Conservation (phyloP, 768 basidiomycete genomes). For the Hygrophorus russula region DNA sequence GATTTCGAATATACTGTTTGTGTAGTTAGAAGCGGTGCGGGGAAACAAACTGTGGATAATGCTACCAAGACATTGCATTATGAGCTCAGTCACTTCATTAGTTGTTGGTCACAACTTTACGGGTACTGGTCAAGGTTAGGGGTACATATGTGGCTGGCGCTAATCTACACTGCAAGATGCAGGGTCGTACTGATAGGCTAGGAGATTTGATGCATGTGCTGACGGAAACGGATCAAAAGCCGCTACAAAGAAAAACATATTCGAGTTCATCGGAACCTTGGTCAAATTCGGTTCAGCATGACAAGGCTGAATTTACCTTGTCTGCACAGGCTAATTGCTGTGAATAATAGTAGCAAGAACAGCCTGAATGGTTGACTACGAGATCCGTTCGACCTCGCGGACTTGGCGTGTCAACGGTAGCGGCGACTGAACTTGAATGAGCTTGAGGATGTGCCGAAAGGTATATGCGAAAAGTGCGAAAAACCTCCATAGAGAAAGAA, state of each 20-base stretch:
- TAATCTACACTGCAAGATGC: conserved; percentile 7
- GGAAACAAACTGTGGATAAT: background rate
- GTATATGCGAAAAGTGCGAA: background rate
- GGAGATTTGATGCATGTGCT: conserved; percentile 4
- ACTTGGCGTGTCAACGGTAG: conserved; percentile 7
- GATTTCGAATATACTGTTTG: background rate
- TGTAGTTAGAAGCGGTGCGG: background rate
- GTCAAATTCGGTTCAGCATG: no score
- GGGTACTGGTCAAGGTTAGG: no score
- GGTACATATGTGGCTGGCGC: conserved; percentile 2
- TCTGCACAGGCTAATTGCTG: no score
- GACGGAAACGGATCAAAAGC: background rate
- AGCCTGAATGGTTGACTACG: background rate
- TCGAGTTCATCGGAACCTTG: no score
- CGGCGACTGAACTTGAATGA: conserved; percentile 1
- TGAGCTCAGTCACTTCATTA: background rate
- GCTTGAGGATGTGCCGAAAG: background rate
- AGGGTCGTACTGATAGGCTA: conserved; percentile 27
- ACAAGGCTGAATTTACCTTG: no score
- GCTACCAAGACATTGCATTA: background rate
- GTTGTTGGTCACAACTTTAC: no score
- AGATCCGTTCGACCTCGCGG: background rate
- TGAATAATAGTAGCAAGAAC: background rate
- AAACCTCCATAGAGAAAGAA: background rate
- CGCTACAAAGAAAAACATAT: background rate